Percentiles rank a stretch among this genome's conserved stretches.
phyloP scores from a whole-genome alignment of 2,329 filamentous ascomycete genomes.

The Cytospora schulzeri region DNA sequence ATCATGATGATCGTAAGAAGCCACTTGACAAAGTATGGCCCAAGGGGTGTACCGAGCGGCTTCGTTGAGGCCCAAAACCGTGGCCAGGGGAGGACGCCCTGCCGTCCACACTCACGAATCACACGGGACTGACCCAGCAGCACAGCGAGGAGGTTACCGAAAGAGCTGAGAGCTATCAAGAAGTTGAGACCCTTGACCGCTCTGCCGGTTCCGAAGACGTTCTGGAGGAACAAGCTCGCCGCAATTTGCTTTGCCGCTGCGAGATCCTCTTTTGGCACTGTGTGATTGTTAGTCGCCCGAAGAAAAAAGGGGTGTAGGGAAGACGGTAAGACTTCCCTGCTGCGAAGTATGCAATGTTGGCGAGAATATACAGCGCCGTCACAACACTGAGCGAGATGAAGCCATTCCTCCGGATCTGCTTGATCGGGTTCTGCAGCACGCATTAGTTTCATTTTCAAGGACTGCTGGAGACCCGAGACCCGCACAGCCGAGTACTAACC shows the following conservation, averaged over 20 bases:
- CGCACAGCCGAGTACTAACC: background rate
- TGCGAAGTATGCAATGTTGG: conserved; percentile 63
- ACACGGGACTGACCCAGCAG: conserved; percentile 58
- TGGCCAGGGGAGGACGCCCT: conserved; percentile 61
- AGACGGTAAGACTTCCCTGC: conserved; percentile 35
- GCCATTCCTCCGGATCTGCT: conserved; percentile 53
- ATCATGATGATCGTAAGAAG: conserved; percentile 60
- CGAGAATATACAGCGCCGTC: conserved; percentile 56
- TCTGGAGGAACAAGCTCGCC: conserved; percentile 59
- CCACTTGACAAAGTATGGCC: conserved; percentile 61
- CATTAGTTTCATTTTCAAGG: background rate
- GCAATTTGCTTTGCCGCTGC: conserved; percentile 52
- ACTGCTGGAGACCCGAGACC: background rate
- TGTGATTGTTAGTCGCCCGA: background rate
- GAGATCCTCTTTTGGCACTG: conserved; percentile 54
- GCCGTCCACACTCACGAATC: conserved; percentile 62
- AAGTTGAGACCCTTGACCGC: conserved; percentile 56
- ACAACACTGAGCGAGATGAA: conserved; percentile 54
- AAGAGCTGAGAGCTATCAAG: conserved; percentile 58
- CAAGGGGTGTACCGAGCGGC: conserved; percentile 64
- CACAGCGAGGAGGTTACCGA: conserved; percentile 60
- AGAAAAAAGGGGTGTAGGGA: too few species aligned
- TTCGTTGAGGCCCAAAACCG: conserved; percentile 62
- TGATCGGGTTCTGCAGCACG: conserved; percentile 54
- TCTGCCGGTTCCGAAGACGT: conserved; percentile 54